Conservation (phyloP, 257 asterid species). For the Solanum corneliomulleri region DNA sequence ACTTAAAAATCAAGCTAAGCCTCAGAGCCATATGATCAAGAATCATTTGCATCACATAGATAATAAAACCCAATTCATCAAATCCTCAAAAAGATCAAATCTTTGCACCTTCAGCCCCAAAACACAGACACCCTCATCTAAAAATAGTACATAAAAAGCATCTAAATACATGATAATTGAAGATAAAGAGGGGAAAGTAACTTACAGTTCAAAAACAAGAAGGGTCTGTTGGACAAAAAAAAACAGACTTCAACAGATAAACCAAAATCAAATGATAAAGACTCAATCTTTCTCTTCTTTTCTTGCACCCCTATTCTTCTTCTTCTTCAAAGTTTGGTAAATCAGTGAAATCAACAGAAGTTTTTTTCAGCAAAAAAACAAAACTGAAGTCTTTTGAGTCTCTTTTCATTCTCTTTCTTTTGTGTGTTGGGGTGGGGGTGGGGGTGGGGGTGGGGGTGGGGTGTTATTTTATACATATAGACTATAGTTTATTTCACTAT, state of each 20-base stretch:
- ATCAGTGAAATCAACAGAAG: background rate
- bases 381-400: background rate
- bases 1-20: background rate
- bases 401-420: background rate
- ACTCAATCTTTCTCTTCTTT: background rate
- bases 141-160: background rate
- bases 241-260: background rate
- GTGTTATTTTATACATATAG: background rate
- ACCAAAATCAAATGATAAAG: background rate
- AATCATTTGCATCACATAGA: background rate
- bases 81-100: background rate
- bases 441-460: fast-evolving
- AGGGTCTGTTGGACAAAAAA: background rate
- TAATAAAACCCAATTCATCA: background rate
- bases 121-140: background rate
- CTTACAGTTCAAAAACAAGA: background rate
- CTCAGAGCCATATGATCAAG: background rate
- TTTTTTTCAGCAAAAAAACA: background rate
- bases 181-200: background rate
- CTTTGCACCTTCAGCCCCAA: background rate
- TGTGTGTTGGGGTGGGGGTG: background rate
- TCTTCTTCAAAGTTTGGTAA: background rate
- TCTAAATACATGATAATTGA: background rate
- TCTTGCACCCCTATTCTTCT: background rate
- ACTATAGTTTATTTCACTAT: background rate